Base-by-base conservation (phyloP, 805 yeast species). In the Wickerhamiella siamensis region DNA sequence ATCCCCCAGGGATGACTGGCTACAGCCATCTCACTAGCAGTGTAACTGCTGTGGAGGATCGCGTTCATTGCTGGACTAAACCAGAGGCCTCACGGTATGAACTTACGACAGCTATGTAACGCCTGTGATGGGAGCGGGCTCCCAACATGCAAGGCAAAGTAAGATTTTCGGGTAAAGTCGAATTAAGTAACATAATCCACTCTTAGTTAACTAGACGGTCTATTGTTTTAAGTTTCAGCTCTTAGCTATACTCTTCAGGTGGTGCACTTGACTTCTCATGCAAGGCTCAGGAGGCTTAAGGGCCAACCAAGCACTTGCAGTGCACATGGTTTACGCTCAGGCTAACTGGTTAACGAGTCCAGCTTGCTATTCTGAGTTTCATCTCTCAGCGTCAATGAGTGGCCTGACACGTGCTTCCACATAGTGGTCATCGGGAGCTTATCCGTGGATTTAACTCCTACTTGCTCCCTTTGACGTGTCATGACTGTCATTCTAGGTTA, bases 311-410 rank as follows among this genome's bases (percentile, higher is more conserved):
- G n/a, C n/a, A n/a, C n/a, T 35, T 35, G 21, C 24, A 35, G 24
- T 35, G 24, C 24, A 35, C 38, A 35, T 35, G n/a, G 38, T 35
- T 35, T 35, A 35, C 38, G 24, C 38, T 35, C 21, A 35, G 16
- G 24, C 38, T 35, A 35, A 35, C 24, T 24, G 38, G 38, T 35
- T 35, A 35, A 35, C 38, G 24, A 35, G 38, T 35, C 38, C 38
- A 35, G 24, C 38, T 35, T 20, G 38, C 21, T 35, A 35, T 19
- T 20, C 24, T 35, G 24, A 31, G 38, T 35, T 35, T 35, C 38
- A 35, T 35, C 21, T 35, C 31, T 35, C 38, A 35, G 24, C 38
- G 38, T 35, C 38, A 35, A 35, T 35, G 24, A 35, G 24, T 15
- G n/a, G 10, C 4, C 16, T 35, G 24, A 22, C 24, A 22, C 21